Conservation (phyloP, 306 rosid genomes). For the Rubus idaeus region DNA sequence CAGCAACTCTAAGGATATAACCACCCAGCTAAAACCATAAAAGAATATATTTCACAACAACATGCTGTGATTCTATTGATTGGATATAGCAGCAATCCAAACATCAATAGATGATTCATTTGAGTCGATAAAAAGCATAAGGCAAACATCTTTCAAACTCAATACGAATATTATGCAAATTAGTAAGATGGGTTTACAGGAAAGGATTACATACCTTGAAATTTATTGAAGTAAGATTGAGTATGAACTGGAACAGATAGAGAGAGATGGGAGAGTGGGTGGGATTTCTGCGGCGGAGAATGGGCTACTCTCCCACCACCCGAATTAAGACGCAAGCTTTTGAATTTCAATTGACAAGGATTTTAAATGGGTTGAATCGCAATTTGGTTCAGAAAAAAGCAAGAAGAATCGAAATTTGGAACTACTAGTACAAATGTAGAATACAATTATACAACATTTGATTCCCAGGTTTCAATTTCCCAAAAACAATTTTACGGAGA, state of each 20-base stretch:
- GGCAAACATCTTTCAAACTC: background rate
- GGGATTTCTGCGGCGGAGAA: conserved; percentile 8
- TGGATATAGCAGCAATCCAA: background rate
- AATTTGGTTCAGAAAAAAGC: background rate
- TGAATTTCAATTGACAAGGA: background rate
- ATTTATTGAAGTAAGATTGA: background rate
- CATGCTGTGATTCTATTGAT: background rate
- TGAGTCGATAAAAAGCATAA: background rate
- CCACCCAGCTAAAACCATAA: background rate
- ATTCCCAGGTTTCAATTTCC: background rate
- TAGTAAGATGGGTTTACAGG: background rate
- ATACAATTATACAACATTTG: background rate
- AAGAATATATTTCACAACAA: background rate
- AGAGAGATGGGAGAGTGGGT: background rate
- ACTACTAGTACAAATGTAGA: background rate
- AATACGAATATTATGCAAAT: background rate
- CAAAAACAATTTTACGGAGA: background rate
- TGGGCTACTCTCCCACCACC: conserved; percentile 19
- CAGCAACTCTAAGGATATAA: too few relatives aligned
- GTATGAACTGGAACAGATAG: background rate
- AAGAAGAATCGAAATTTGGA: background rate
- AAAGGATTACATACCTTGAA: conserved; percentile 3
- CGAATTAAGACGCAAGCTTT: background rate
- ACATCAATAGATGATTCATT: background rate
- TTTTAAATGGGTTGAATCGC: background rate